Evolutionary conservation across 176 grass and related monocot genomes (phyloP), one percentile per base, ranked within the genome.

Genomic region (Tillandsia leiboldiana): DNA sequence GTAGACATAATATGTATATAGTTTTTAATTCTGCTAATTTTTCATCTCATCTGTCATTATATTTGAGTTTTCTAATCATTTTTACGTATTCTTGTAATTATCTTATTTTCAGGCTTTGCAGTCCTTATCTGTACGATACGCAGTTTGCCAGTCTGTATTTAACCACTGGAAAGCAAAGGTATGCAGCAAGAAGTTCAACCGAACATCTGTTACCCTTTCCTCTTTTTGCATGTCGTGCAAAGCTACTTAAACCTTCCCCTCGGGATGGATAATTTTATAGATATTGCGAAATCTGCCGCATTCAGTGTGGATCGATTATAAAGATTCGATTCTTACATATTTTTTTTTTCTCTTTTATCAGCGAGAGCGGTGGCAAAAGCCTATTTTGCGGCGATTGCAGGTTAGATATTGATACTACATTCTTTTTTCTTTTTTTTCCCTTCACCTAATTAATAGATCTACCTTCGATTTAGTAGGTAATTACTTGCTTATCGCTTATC

Each of bases 81-180:
- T 17, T 74, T 53, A 48, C 74, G 49, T 71, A 67, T 78, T 61
- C 52, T 83, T 70, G 83, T 56, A 22, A 78, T 59, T 63, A 14
- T 65, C 91, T 64, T 24, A 33, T 76, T 20, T 70, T 24, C 85
- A 99, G 94, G 87, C 87, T 79, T 84, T 93, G 77, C 87, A 90
- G 63, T 87, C 82, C 62, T 67, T 84, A 48, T 90, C 84, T 77
- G 79, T 99, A 74, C 74, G 84, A 48, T 78, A 83, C 76, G 77
- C 75, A 4, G 51, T 93, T 80, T 81, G 87, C 71, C 87, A 93
- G 49, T 86, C 87, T 79, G 82, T 99, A 90, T 99, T 90, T 90
- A 93, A 81, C 69, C 93, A 86, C 73, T 99, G 94, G 94, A 93
- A 87, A 86, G 69, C 77, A 49, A 99, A 99, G 94, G 94, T 99